Evolutionary conservation across 352 stramenopile genomes (phyloP).

Genomic region (Phytophthora boehmeriae): DNA sequence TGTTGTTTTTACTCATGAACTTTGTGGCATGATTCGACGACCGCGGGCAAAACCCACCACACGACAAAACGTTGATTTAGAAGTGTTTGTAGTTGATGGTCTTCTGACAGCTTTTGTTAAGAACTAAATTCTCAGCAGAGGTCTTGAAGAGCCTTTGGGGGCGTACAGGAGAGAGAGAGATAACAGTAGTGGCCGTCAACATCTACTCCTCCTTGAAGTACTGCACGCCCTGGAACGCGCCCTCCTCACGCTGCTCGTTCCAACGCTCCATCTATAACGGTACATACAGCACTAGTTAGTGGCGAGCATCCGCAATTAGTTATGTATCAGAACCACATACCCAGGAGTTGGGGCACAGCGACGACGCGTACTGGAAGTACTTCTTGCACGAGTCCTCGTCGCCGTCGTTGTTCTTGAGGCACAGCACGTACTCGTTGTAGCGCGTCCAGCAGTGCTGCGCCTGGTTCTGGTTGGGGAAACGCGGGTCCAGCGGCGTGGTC

Average conservation of each 20-base stretch:
- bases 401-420: conserved; percentile 94
- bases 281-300: conserved; percentile 11
- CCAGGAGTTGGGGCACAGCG: conserved; percentile 81
- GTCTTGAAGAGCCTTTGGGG: too few species aligned
- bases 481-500: conserved; percentile 85
- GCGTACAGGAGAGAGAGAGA: conserved; percentile 4
- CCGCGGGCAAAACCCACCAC: too few species aligned
- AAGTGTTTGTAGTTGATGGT: too few species aligned
- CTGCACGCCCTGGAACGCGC: conserved; percentile 84
- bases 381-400: conserved; percentile 93
- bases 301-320: not conserved
- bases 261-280: conserved; percentile 67
- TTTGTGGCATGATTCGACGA: not conserved
- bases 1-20: too few species aligned
- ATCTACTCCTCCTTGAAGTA: conserved; percentile 60
- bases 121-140: too few species aligned
- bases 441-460: conserved; percentile 90
- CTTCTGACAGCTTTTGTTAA: too few species aligned
- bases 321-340: conserved; percentile 37
- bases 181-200: not conserved
- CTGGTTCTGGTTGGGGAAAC: conserved; percentile 91
- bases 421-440: conserved; percentile 98
- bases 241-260: conserved; percentile 85
- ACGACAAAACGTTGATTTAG: too few species aligned
- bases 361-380: conserved; percentile 71